These are phyloP conservation scores for Pleurotus cornucopiae DNA, from an alignment of 768 basidiomycete genomes.

Conservation along the genomic window DNA sequence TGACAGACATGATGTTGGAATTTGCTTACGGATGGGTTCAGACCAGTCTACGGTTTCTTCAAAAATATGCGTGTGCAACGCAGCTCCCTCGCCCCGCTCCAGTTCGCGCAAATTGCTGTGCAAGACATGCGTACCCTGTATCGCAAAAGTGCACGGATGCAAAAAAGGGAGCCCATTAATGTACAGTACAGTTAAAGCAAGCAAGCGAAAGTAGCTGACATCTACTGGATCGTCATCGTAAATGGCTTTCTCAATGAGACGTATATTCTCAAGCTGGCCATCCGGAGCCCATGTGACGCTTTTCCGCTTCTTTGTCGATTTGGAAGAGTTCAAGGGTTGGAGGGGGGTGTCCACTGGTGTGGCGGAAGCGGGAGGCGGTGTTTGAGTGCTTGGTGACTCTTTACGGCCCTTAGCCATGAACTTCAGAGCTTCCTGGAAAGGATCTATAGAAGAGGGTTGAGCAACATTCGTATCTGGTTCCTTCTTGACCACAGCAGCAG, in stretches of 20 bases:
- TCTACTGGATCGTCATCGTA: slow-evolving; percentile 87
- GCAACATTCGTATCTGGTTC: slow-evolving; percentile 58
- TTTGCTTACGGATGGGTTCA: slow-evolving; percentile 73
- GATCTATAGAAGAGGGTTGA: slow-evolving; percentile 73
- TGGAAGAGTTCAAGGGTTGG: slow-evolving; percentile 21
- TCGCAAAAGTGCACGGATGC: slow-evolving; percentile 23
- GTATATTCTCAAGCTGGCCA: slow-evolving; percentile 67
- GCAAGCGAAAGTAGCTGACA: slow-evolving; percentile 60
- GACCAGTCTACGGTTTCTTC: slow-evolving; percentile 86
- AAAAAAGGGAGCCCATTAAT: slow-evolving; percentile 42
- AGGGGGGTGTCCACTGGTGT: slow-evolving; percentile 23
- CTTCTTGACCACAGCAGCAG: slow-evolving; percentile 36
- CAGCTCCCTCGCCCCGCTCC: slow-evolving; percentile 85
- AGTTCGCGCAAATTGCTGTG: slow-evolving; percentile 74
- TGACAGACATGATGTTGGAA: slow-evolving; percentile 14
- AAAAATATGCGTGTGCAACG: slow-evolving; percentile 76
- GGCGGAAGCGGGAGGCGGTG: slow-evolving; percentile 42
- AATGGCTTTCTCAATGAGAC: slow-evolving; percentile 78
- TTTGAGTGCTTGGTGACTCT: slow-evolving; percentile 57
- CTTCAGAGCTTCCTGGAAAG: slow-evolving; percentile 81
- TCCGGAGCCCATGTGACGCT: slow-evolving; percentile 77
- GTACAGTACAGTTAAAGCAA: slow-evolving; percentile 40
- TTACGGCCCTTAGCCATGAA: slow-evolving; percentile 62
- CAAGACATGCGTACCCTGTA: slow-evolving; percentile 67
- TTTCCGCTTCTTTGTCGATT: slow-evolving; percentile 66